These are phyloP conservation scores for Pecoramyces ruminantium DNA, from an alignment of 192 early-diverging fungal genomes.

Conservation along the genomic window DNA sequence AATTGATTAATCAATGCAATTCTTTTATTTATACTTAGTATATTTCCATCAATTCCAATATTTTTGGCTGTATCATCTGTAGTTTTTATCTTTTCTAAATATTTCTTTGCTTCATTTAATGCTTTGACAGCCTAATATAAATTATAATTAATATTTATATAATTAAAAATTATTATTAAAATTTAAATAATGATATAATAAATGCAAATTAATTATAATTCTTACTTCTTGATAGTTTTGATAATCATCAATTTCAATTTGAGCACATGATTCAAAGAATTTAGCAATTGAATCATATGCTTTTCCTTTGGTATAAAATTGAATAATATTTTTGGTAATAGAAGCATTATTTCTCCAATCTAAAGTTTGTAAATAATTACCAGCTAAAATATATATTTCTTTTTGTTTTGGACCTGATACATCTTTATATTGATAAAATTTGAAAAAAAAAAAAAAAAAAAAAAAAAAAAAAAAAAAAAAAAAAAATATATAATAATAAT, in stretches of 20 bases:
- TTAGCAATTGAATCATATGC: constrained; percentile 20
- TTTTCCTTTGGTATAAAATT: constrained; percentile 38
- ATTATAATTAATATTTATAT: too few species aligned
- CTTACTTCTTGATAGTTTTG: constrained; percentile 41
- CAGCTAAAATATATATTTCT: constrained; percentile 33
- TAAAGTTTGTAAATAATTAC: constrained; percentile 36
- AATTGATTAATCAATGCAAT: background rate
- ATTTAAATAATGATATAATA: too few species aligned
- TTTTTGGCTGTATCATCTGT: background rate
- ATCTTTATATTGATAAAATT: constrained; percentile 18
- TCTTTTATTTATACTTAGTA: background rate
- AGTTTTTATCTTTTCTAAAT: background rate
- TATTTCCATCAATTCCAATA: background rate
- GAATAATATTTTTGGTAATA: constrained; percentile 32
- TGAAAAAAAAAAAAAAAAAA: too few species aligned
- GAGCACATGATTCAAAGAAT: constrained; percentile 37
- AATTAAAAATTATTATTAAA: too few species aligned
- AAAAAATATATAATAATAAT: too few species aligned
- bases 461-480: too few species aligned
- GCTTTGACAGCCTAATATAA: background rate
- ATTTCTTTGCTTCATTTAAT: background rate
- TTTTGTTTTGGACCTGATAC: constrained; percentile 29
- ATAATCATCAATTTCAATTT: constrained; percentile 40
- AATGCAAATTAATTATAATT: background rate
- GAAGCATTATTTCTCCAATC: constrained; percentile 25